These are phyloP conservation scores for Penicillium sp. DNA, from an alignment of 2,329 filamentous ascomycete genomes.

Conservation along the genomic window DNA sequence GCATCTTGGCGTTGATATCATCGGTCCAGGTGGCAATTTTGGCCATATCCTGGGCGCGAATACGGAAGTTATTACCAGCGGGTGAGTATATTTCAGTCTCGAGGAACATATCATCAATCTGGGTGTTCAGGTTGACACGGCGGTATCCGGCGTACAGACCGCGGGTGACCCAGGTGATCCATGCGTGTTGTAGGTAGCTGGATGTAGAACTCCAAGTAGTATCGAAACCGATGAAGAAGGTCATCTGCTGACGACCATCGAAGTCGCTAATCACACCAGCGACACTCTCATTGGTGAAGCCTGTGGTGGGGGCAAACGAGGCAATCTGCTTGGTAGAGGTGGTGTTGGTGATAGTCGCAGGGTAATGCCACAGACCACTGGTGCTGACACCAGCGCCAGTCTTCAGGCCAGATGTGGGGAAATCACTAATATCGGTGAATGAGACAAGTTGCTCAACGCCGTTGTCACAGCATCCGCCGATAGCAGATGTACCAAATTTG, in stretches of 20 bases:
- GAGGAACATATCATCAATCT: slow-evolving; percentile 64
- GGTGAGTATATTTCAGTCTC: slow-evolving; percentile 52
- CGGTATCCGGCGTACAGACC: slow-evolving; percentile 57
- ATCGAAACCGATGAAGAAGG: slow-evolving; percentile 57
- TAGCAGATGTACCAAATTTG: slow-evolving; percentile 47
- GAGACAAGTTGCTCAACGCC: slow-evolving; percentile 53
- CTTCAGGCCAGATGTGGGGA: slow-evolving; percentile 55
- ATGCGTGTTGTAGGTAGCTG: slow-evolving; percentile 60
- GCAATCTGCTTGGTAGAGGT: slow-evolving; percentile 56
- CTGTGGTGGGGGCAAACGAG: slow-evolving; percentile 49
- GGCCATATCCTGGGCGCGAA: slow-evolving; percentile 49
- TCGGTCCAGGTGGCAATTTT: slow-evolving; percentile 46
- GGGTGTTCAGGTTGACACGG: slow-evolving; percentile 54
- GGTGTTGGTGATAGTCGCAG: slow-evolving; percentile 54
- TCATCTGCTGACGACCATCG: slow-evolving; percentile 59
- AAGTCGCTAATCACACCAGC: slow-evolving; percentile 62
- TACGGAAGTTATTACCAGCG: slow-evolving; percentile 49
- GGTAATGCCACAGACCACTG: slow-evolving; percentile 57
- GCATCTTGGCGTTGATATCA: slow-evolving; percentile 47
- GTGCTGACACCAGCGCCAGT: slow-evolving; percentile 51
- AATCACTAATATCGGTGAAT: slow-evolving; percentile 54
- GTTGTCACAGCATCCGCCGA: slow-evolving; percentile 48
- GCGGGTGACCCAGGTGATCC: slow-evolving; percentile 62
- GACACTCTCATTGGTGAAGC: slow-evolving; percentile 41
- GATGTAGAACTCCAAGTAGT: slow-evolving; percentile 54